Evolutionary conservation across 345 rosid genomes (phyloP), one percentile per base, ranked within the genome.

Genomic region (Euclidium syriacum): DNA sequence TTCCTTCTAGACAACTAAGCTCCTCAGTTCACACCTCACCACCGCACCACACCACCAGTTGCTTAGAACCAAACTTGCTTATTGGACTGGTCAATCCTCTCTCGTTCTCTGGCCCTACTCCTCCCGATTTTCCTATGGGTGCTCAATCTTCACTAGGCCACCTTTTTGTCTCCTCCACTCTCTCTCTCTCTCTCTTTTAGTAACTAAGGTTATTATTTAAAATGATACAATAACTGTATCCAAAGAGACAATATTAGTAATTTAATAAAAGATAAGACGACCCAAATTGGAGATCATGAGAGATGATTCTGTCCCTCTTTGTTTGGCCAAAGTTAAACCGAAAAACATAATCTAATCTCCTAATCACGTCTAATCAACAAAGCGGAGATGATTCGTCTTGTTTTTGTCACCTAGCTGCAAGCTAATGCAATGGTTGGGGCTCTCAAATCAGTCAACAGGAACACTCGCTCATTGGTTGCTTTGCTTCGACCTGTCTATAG

Each of bases 1-100:
- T 35, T 76, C 52, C 62, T 83, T 83, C 74, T 67, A 64, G 69
- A 78, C 57, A 52, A 66, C 58, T 67, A 69, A 51, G 59, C 60
- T 68, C 51, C 48, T 69, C 68, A 69, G 56, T 61, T 52, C 68
- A 69, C 73, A 69, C 62, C 41, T 46, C 43, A 69, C 73, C 67
- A 59, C 48, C 48, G 48, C 68, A 52, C 24, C 55, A 41, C 2
- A n/a, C 33, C 8, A 29, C 60, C 26, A 52, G 66, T 59, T 60
- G 62, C 42, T 7, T 60, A 60, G 47, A 42, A 14, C 73, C 67
- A 67, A 69, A 61, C 73, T 61, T 61, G 49, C 44, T 27, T 61
- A 58, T 51, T 61, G 62, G 68, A 52, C 62, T 69, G 56, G 68
- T 68, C 73, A 68, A 67, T 18, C 3, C 22, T 52, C 40, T 51